phyloP scores from a whole-genome alignment of 1,139 yeast species.

The Meyerozyma carpophila region DNA sequence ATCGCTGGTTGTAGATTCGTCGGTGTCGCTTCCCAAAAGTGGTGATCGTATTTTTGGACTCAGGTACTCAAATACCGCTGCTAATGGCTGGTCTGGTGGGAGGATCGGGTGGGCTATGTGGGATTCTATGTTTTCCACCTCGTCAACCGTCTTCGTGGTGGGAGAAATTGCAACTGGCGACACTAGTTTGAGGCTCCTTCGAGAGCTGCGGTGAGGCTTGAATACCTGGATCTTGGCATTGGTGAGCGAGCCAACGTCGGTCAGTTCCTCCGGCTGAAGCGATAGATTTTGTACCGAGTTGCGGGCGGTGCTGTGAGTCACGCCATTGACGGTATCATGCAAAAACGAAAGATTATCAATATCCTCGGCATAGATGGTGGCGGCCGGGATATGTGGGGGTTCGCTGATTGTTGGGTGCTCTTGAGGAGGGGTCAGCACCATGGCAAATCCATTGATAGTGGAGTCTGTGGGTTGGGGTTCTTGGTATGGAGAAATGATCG shows the following conservation, averaged over 20 bases:
- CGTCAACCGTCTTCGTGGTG: background rate
- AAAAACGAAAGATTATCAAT: background rate
- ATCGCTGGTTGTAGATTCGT: constrained; percentile 4
- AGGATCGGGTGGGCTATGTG: background rate
- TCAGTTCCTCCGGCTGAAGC: constrained; percentile 2
- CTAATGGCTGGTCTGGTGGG: background rate
- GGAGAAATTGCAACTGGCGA: background rate
- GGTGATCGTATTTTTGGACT: background rate
- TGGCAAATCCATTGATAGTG: background rate
- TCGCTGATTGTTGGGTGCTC: background rate
- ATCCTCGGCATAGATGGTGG: background rate
- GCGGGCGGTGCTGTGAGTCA: constrained; percentile 2
- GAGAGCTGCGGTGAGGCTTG: constrained; percentile 10
- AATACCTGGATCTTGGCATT: constrained; percentile 20
- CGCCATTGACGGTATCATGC: background rate
- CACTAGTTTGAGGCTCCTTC: background rate
- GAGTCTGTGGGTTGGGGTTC: background rate
- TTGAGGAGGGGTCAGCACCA: background rate
- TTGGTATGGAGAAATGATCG: background rate
- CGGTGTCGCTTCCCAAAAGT: background rate
- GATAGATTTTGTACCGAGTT: background rate
- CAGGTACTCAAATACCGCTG: background rate
- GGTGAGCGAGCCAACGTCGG: constrained; percentile 13
- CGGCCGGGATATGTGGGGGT: background rate
- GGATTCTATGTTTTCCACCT: background rate